These are phyloP conservation scores for Exophiala phaeomuriformis DNA, from an alignment of 2,329 filamentous ascomycete genomes.

Conservation along the genomic window DNA sequence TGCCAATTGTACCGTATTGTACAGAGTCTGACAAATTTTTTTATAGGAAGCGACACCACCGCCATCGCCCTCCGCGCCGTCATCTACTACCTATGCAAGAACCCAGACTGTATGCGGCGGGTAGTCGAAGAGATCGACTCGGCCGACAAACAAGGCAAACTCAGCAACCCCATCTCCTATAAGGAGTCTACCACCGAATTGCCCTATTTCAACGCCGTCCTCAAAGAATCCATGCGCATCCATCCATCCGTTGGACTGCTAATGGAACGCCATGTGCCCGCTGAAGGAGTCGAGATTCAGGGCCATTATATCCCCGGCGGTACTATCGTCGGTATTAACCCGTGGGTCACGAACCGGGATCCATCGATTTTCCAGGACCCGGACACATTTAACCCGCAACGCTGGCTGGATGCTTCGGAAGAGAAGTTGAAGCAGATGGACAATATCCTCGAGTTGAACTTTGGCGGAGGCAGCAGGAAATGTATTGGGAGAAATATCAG, in stretches of 20 bases:
- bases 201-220: constrained; percentile 16
- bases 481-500: constrained; percentile 28
- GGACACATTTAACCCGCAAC: constrained; percentile 27
- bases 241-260: constrained; percentile 27
- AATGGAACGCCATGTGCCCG: constrained; percentile 27
- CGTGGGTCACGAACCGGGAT: constrained; percentile 29
- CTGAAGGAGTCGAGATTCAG: constrained; percentile 16
- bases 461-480: constrained; percentile 48
- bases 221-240: constrained; percentile 24
- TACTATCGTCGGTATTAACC: constrained; percentile 23
- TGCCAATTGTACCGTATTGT: not conserved
- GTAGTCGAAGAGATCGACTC: constrained; percentile 20
- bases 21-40: not conserved
- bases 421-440: constrained; percentile 31
- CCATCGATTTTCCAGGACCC: constrained; percentile 19
- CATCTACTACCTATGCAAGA: constrained; percentile 66
- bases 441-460: constrained; percentile 33
- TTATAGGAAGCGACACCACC: constrained; percentile 22
- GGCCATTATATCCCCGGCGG: constrained; percentile 20
- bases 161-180: constrained; percentile 18
- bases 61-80: constrained; percentile 35
- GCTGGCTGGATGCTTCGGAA: constrained; percentile 29
- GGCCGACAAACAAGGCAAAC: constrained; percentile 12
- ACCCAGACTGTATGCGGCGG: constrained; percentile 36
- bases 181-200: constrained; percentile 26